A percentile compares a stretch with the other conserved stretches of the same genome.
Evolutionary conservation across 73 alveolate genomes (phyloP).

Genomic region (Paramecium octaurelia): DNA sequence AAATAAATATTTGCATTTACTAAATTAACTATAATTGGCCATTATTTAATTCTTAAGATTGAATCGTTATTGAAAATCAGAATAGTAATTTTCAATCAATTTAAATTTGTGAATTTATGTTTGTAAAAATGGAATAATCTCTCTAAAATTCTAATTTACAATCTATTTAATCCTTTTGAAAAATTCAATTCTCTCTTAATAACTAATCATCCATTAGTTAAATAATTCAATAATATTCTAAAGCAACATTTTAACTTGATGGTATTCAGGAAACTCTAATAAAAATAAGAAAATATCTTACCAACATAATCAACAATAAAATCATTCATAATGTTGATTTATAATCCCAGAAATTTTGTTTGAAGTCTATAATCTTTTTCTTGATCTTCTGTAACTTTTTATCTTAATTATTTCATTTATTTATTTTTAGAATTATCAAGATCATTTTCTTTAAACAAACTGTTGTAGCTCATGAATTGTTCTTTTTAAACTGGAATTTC

Average conservation of each 20-base stretch:
- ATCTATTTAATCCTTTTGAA: background rate
- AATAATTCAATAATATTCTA: background rate
- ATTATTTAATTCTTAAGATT: background rate
- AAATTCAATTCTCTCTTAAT: slow-evolving; percentile 10
- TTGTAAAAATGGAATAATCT: background rate
- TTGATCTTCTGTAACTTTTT: background rate
- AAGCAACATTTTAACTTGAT: background rate
- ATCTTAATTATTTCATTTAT: background rate
- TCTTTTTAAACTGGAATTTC: background rate
- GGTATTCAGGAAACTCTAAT: background rate
- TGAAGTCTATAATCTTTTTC: background rate
- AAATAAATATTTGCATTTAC: background rate
- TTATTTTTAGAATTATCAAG: slow-evolving; percentile 30
- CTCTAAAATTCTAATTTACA: background rate
- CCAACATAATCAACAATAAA: slow-evolving; percentile 16
- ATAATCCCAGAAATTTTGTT: background rate
- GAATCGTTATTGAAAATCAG: background rate
- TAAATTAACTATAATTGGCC: background rate
- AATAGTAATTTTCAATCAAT: background rate
- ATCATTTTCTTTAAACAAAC: background rate
- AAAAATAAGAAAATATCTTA: background rate
- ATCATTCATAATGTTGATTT: slow-evolving; percentile 28
- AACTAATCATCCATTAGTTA: slow-evolving; percentile 22
- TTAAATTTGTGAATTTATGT: slow-evolving; percentile 6
- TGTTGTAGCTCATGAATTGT: background rate